Evolutionary conservation across 345 rosid species (phyloP).

Genomic region (Psidium friedrichsthalianum): DNA sequence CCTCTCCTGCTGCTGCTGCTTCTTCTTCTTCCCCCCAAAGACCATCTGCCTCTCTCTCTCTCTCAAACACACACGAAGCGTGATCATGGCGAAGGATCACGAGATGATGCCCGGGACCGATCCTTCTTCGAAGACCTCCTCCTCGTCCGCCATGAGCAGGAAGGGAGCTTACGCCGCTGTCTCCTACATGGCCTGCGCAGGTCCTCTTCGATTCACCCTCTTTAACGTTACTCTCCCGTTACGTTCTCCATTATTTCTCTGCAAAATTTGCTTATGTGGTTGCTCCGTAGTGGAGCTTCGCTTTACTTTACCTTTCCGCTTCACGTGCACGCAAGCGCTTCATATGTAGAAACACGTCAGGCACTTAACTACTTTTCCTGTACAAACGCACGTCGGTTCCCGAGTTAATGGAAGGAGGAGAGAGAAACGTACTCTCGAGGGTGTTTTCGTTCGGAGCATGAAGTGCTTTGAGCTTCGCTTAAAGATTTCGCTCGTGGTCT

Average conservation of each 20-base stretch:
- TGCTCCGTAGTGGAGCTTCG: neutral
- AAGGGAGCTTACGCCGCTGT: constrained; percentile 81
- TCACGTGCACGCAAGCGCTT: neutral
- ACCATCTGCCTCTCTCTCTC: neutral
- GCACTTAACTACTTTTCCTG: neutral
- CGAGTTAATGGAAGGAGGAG: neutral
- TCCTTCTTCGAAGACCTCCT: neutral
- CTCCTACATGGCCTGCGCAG: constrained; percentile 93
- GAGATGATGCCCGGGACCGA: neutral
- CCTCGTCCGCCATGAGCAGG: constrained; percentile 72
- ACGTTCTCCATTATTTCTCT: neutral
- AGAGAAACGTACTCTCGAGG: neutral
- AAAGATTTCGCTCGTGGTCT: neutral
- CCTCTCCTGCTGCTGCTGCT: neutral
- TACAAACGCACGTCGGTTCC: neutral
- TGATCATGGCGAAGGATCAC: neutral
- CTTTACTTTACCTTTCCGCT: neutral
- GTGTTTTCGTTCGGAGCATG: neutral
- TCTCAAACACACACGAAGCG: neutral
- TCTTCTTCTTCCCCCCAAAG: neutral
- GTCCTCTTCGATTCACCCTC: constrained; percentile 11
- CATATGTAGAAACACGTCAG: neutral
- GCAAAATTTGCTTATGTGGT: neutral
- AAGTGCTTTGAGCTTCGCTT: neutral
- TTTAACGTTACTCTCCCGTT: neutral